These are phyloP conservation scores for Fraxinus cuspidata DNA, from an alignment of 257 asterid species.

Conservation along the genomic window DNA sequence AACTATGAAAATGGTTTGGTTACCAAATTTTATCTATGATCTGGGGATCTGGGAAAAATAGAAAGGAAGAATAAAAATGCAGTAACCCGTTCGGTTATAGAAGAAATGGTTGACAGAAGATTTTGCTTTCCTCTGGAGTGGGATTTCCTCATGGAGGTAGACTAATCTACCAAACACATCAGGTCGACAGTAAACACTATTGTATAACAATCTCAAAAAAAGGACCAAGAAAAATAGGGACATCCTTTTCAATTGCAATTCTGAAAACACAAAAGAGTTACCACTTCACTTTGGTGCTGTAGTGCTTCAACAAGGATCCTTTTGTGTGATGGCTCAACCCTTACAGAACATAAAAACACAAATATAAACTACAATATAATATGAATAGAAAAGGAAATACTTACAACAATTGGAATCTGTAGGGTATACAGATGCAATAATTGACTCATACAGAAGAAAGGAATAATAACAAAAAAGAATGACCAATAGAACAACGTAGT, in stretches of 20 bases:
- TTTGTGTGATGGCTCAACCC: conserved; percentile 99
- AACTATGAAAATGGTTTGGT: not conserved
- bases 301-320: conserved; percentile 98
- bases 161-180: not conserved
- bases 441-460: conserved; percentile 8
- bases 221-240: not conserved
- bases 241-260: conserved; percentile 1
- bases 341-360: conserved; percentile 32
- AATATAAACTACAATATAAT: conserved; percentile 20
- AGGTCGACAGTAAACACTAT: conserved; percentile 2
- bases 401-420: conserved; percentile 11
- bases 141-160: not conserved
- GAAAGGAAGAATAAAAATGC: not conserved
- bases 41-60: not conserved
- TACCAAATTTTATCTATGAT: not conserved
- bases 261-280: conserved; percentile 34
- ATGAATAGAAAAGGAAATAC: conserved; percentile 17
- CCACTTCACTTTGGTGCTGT: conserved; percentile 97
- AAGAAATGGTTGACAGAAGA: not conserved
- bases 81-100: not conserved
- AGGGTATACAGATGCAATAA: conserved; percentile 22
- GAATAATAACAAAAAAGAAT: not conserved
- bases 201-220: conserved; percentile 8
- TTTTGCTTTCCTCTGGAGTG: not conserved
- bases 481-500: conserved; percentile 7